Base-by-base conservation (phyloP, 2,329 filamentous ascomycete species). In the Penicillium sumatraense region DNA sequence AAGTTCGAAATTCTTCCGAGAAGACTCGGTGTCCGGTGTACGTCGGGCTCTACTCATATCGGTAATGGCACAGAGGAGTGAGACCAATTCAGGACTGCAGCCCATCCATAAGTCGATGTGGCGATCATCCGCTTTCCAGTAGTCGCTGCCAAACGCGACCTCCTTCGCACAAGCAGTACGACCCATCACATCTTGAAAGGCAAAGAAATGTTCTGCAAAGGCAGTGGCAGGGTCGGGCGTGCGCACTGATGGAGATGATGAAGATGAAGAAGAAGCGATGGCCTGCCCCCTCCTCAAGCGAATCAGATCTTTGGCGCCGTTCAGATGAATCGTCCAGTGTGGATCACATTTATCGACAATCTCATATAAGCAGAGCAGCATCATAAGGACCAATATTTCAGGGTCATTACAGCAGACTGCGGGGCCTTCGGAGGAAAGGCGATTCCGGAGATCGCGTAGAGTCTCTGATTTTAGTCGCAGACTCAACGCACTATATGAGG, bases 181-280 rank as follows among this genome's bases (percentile, higher is more conserved):
- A 24, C 80, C 79, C 57, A 81, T 81, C 14, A 80, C 77, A 54
- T 82, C 80, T 54, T 81, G 80, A 13, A 80, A 81, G 3, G 80
- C 80, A 51, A 82, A 81, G 57, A 81, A 81, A 1, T 74, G 71
- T 57, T 81, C 79, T 0, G 77, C 66, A 48, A 74, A 74, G 5
- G 74, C 68, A 2, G 65, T 73, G 0, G 74, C 66, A n/a, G 61
- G 65, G 45, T 65, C 67, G 14, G 46, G 56, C 8, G 52, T 21
- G 21, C 49, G 36, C 6, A 60, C 61, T 16, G 62, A 24, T 5
- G 53, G 41, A 0, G 59, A 31, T 7, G 58, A 48, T 9, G 50
- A 21, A 11, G 51, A 18, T 11, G 35, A 31, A 6, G 58, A 48
- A 7, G 50, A 21, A 11, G 51, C n/a, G 5, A 18, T 50, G 14